Evolutionary conservation across 441 rosid genomes (phyloP).

Genomic region (Brassica hybrid): DNA sequence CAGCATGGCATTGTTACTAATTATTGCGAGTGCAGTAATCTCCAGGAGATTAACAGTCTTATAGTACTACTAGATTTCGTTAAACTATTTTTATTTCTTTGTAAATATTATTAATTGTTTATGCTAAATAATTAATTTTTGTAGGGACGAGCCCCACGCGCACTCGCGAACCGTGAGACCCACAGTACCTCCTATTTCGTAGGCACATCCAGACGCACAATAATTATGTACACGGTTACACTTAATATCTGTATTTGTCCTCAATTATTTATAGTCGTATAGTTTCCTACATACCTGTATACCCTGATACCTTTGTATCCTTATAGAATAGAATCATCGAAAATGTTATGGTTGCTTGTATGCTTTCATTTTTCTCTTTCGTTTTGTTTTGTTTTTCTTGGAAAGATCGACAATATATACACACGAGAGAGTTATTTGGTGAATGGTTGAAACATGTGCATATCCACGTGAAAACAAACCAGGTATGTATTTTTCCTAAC

Average conservation of each 20-base stretch:
- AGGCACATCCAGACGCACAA: constrained; percentile 45
- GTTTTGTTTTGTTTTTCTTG: constrained; percentile 29
- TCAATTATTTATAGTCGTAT: constrained; percentile 34
- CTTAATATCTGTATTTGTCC: constrained; percentile 45
- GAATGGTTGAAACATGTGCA: constrained; percentile 39
- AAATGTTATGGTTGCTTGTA: constrained; percentile 28
- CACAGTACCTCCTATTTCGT: constrained; percentile 40
- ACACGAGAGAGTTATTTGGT: constrained; percentile 9
- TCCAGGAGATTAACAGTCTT: constrained; percentile 33
- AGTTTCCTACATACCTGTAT: constrained; percentile 5
- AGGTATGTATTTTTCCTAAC: constrained; percentile 11
- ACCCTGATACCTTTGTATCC: constrained; percentile 14
- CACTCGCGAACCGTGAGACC: constrained; percentile 40
- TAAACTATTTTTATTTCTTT: neutral
- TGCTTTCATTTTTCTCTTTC: constrained; percentile 35
- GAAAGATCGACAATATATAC: constrained; percentile 27
- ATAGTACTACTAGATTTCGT: neutral
- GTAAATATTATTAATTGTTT: neutral
- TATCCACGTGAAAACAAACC: constrained; percentile 39
- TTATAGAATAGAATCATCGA: constrained; percentile 31
- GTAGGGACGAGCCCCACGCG: constrained; percentile 47
- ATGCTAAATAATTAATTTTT: constrained; percentile 25
- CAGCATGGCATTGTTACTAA: constrained; percentile 44
- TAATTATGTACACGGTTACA: constrained; percentile 46
- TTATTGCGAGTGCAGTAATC: constrained; percentile 37